phyloP scores from a whole-genome alignment of 768 basidiomycete genomes.

The Boletus fagicola region DNA sequence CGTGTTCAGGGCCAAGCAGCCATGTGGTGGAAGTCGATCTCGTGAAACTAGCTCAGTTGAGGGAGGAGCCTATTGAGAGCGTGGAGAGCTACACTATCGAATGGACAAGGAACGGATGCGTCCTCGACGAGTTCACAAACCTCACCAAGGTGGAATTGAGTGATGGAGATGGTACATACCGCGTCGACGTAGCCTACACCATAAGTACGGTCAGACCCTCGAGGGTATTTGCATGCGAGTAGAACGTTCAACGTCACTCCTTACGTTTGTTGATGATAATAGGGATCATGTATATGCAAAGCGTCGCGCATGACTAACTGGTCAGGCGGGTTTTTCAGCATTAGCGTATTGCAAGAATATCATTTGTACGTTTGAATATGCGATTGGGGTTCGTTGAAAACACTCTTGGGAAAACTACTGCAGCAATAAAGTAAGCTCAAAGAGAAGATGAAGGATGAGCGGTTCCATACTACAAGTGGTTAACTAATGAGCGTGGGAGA shows the following conservation, averaged over 20 bases:
- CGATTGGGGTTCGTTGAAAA: conserved; percentile 7
- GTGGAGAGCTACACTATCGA: conserved; percentile 54
- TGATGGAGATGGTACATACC: conserved; percentile 42
- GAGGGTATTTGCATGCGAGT: conserved; percentile 30
- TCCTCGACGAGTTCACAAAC: conserved; percentile 48
- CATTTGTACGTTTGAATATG: conserved; percentile 18
- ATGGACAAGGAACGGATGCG: conserved; percentile 52
- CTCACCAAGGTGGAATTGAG: conserved; percentile 46
- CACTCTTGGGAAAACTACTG: conserved; percentile 21
- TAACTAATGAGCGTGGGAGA: conserved; percentile 25
- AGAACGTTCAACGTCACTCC: conserved; percentile 15
- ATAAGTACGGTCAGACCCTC: conserved; percentile 56
- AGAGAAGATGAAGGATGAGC: conserved; percentile 10
- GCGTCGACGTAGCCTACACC: conserved; percentile 46
- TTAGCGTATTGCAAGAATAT: conserved; percentile 5
- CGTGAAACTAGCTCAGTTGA: conserved; percentile 60
- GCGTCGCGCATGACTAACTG: not conserved
- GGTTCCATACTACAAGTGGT: conserved; percentile 27
- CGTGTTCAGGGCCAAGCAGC: conserved; percentile 33
- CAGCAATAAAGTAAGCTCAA: conserved; percentile 23
- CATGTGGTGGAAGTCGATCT: conserved; percentile 48
- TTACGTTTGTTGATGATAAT: not conserved
- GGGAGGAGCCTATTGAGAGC: conserved; percentile 28
- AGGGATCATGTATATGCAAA: not conserved
- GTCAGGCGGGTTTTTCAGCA: not conserved